These are phyloP conservation scores for Solanum sejunctum DNA, from an alignment of 257 asterid species.

Conservation along the genomic window DNA sequence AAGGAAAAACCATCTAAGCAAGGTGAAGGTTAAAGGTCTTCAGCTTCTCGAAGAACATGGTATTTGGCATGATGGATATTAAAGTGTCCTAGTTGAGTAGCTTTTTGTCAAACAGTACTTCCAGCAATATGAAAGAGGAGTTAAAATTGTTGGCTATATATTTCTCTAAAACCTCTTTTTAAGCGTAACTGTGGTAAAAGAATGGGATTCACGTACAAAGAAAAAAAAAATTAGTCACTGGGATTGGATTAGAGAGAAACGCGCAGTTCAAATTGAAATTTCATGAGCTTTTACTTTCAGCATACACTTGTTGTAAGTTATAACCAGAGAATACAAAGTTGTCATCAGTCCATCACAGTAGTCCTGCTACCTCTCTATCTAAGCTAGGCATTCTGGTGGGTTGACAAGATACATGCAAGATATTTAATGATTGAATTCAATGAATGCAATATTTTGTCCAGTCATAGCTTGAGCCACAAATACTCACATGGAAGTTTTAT, in stretches of 20 bases:
- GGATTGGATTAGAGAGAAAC: neutral
- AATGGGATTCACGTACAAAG: neutral
- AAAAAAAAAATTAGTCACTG: neutral
- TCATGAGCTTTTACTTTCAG: neutral
- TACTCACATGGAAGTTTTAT: neutral
- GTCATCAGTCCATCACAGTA: neutral
- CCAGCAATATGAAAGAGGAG: neutral
- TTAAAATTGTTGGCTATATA: neutral
- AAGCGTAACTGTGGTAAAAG: neutral
- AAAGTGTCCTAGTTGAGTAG: neutral
- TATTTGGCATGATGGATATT: neutral
- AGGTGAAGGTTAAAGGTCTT: neutral
- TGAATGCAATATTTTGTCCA: neutral
- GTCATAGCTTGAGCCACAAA: neutral
- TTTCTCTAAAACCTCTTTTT: neutral
- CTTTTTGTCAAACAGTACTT: neutral
- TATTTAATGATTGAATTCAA: neutral
- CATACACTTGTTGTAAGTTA: neutral
- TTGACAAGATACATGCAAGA: neutral
- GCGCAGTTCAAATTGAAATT: neutral
- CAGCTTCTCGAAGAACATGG: neutral
- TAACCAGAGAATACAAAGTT: neutral
- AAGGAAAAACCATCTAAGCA: neutral
- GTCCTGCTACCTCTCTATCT: neutral
- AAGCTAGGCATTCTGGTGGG: neutral